These are phyloP conservation scores for Discostella pseudostelligera DNA, from an alignment of 108 stramenopile species.

Conservation along the genomic window DNA sequence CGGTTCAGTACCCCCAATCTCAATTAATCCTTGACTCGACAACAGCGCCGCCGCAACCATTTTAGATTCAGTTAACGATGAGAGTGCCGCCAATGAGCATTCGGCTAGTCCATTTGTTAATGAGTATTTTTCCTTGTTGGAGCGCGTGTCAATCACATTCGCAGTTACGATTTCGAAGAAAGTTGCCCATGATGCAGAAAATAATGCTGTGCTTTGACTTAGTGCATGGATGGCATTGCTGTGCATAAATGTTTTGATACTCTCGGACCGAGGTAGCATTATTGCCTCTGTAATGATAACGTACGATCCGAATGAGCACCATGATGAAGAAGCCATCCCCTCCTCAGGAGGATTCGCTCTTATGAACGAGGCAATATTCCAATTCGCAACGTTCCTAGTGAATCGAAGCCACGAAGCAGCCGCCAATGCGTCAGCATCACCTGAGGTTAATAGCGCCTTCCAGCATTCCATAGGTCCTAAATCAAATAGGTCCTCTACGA, in stretches of 20 bases:
- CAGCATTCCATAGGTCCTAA: slow-evolving; percentile 28
- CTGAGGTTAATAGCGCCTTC: slow-evolving; percentile 18
- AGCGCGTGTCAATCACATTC: slow-evolving; percentile 11
- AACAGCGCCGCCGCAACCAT: slow-evolving; percentile 28
- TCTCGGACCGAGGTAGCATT: not conserved
- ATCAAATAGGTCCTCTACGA: slow-evolving; percentile 33
- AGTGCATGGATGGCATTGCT: slow-evolving; percentile 24
- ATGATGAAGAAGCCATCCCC: slow-evolving; percentile 11
- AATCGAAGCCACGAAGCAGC: slow-evolving; percentile 30
- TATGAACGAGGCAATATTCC: slow-evolving; percentile 23
- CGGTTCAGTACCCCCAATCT: slow-evolving; percentile 8
- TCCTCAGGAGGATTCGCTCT: slow-evolving; percentile 29
- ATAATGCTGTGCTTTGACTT: slow-evolving; percentile 12
- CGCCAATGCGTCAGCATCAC: slow-evolving; percentile 19
- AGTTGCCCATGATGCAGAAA: slow-evolving; percentile 24
- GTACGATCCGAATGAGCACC: slow-evolving; percentile 29
- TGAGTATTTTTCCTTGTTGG: slow-evolving; percentile 6
- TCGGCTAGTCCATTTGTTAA: slow-evolving; percentile 22
- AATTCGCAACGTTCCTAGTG: slow-evolving; percentile 4
- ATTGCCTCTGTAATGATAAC: slow-evolving; percentile 6
- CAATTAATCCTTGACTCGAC: slow-evolving; percentile 12
- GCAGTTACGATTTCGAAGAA: slow-evolving; percentile 28
- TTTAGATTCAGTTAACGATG: slow-evolving; percentile 26
- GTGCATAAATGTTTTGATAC: not conserved
- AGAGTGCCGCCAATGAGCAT: slow-evolving; percentile 13